Evolutionary conservation across 140 eudicot genomes (phyloP).

Genomic region (Erigeron philadelphicus): DNA sequence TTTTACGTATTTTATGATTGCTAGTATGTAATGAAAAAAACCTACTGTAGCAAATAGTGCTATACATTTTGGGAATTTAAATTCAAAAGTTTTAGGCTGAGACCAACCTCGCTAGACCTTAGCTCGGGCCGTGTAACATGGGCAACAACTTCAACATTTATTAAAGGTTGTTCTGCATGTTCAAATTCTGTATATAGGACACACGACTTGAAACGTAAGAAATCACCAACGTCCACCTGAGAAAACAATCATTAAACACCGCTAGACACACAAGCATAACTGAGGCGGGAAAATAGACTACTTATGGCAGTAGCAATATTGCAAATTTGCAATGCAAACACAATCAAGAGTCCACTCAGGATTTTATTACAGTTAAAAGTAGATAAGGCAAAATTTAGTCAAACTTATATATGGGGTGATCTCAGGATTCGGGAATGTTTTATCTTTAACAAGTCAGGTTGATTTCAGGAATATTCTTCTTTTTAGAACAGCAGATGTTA

Average conservation of each 20-base stretch:
- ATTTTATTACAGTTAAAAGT: not conserved
- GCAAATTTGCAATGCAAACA: not conserved
- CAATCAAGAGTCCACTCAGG: not conserved
- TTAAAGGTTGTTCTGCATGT: conserved; percentile 68
- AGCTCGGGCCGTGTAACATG: conserved; percentile 97
- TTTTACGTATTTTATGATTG: not conserved
- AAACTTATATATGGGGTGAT: not conserved
- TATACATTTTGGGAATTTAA: not conserved
- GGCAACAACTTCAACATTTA: conserved; percentile 89
- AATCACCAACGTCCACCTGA: conserved; percentile 97
- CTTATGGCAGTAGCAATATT: not conserved
- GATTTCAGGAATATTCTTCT: too few relatives aligned
- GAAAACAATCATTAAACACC: not conserved
- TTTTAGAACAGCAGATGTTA: too few relatives aligned
- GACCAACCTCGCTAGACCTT: conserved; percentile 87
- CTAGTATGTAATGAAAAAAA: not conserved
- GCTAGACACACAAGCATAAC: not conserved
- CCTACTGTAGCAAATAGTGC: not conserved
- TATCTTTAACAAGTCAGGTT: too few relatives aligned
- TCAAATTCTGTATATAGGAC: conserved; percentile 83
- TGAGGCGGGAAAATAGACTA: not conserved
- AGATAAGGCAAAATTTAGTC: not conserved
- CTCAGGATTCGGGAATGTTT: too few relatives aligned
- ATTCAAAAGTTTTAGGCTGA: not conserved
- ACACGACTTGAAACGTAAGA: conserved; percentile 86